Base-by-base conservation (phyloP, 2,329 filamentous ascomycete genomes). In the Penicillium hordei region DNA sequence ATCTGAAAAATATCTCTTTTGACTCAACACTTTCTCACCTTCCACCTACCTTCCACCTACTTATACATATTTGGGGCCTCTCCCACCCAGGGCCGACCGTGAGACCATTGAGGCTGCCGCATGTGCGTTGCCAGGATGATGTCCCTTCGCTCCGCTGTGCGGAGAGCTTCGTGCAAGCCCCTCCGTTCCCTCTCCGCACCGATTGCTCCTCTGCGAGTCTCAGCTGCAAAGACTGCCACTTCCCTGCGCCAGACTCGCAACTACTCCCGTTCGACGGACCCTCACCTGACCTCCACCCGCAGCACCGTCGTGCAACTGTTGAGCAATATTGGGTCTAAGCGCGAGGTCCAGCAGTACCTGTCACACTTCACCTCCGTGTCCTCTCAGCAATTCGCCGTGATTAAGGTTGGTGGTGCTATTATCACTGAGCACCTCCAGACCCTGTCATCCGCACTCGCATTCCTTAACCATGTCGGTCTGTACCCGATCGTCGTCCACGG, bases 381-480 rank as follows among this genome's bases (percentile, higher is more conserved):
- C 44, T 96, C 92, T 36, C 93, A 97, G 80, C 92, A 96, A 73
- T 99, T 97, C 76, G 93, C 93, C 65, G 93, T 99, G 48, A 96
- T 99, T 78, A 99, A 99, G 82, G 93, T 97, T 55, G 94, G 93
- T 61, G 94, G 93, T 61, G 94, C 93, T 62, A 97, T 97, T 70
- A 84, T 99, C 70, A 96, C 91, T 60, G 93, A 97, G 73, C 89
- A 97, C 76, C 83, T 97, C 55, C 90, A 96, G 75, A 92, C 93
- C 70, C 86, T 99, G 55, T 96, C 91, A 72, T 89, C 89, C 55
- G 93, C 90, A 49, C 83, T 97, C 58, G 89, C 91, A 29, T 95
- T 97, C 78, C 85, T 97, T 49, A 93, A 96, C 78, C 90, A 96
- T 81, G 91, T 97, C 71, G 92, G 93, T 40, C 84, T 99, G 40